Evolutionary conservation across 192 early-diverging fungal genomes (phyloP), one percentile per base, ranked within the genome.

Genomic region (Podila epicladia): DNA sequence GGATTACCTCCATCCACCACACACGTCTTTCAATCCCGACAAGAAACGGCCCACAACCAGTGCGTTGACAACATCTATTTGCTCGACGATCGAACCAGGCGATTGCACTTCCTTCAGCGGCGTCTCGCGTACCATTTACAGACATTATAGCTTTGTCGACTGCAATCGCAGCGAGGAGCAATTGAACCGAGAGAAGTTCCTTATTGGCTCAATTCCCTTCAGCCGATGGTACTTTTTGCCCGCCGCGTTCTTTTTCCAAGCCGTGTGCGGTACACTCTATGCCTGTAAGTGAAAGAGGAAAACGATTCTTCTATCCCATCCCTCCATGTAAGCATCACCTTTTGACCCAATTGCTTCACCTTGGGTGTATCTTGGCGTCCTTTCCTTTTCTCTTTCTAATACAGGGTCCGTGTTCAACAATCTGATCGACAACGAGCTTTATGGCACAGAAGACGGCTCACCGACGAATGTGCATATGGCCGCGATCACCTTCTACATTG

Each of bases 261-360:
- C 89, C 63, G 89, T 87, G 68, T 89, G 86, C 55, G 91, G 91
- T 12, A 89, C 91, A 3, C 74, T 92, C 4, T 92, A 92, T 45
- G 89, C 91, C 1, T 92, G 89, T 79, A 79, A 50, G 76, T 33
- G 5, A 5, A 45, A 45, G 41, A 17, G 1, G 13, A 45, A 4
- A 45, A 33, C 33, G 33, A 33, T 33, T 11, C 38, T 41, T 48
- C 49, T 35, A 28, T 51, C 9, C 49, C 6, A 13, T 13, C 28
- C 7, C 5, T 33, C 19, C 51, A 11, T 28, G 37, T 67, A 9
- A n/a, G 20, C 24, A 1, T 29, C 45, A 28, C n/a, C 41, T 48
- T 19, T 45, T 37, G n/a, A 48, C 13, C 26, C 31, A 45, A 15
- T 60, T 35, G 3, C 58, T 60, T 49, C 49, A 51, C 28, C 20